Evolutionary conservation across 1,284 basidiomycete genomes (phyloP), one percentile per base, ranked within the genome.

Genomic region (Vanrija pseudolonga): DNA sequence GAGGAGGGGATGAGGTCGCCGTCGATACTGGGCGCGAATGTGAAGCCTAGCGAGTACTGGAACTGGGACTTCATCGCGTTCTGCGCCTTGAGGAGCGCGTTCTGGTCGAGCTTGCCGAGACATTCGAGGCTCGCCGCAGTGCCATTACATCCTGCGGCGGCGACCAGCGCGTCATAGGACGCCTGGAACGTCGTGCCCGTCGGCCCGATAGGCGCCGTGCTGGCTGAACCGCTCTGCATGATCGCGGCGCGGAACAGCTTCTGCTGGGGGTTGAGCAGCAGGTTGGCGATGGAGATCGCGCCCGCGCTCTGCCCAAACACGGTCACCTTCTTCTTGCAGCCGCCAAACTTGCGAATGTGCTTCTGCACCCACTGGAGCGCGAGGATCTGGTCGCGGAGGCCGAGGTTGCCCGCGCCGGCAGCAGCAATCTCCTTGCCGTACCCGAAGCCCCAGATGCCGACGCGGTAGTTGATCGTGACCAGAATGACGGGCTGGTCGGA

Each of bases 351-450:
- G 23, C 57, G 61, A 48, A 82, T 79, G 58, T 81, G 76, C 49
- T 74, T 44, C 46, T 79, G 73, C 1, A 82, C 74, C 80, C 80
- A 82, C 53, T 78, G 63, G 5, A 83, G 67, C 0, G 74, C 78
- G 20, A 76, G 65, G 7, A 74, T 65, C 56, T 80, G 77, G 58
- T 82, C 80, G 47, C 64, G 61, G 22, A 77, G 52, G 18, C 77
- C 77, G 15, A 77, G 66, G 51, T 77, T 77, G 32, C 66, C 65
- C 0, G 70, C 73, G 7, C 59, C 58, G 45, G 69, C 66, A 15
- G 65, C 65, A 3, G 61, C 67, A 12, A 69, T 65, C n/a, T 71
- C 71, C 1, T 55, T 56, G 17, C 74, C 72, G 42, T 64, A 63
- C 60, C 61, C 58, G 51, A 74, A 81, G 18, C 81, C 80, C 47